These are phyloP conservation scores for Lecanoromycetidae sp. DNA, from an alignment of 2,329 filamentous ascomycete species.

Conservation along the genomic window DNA sequence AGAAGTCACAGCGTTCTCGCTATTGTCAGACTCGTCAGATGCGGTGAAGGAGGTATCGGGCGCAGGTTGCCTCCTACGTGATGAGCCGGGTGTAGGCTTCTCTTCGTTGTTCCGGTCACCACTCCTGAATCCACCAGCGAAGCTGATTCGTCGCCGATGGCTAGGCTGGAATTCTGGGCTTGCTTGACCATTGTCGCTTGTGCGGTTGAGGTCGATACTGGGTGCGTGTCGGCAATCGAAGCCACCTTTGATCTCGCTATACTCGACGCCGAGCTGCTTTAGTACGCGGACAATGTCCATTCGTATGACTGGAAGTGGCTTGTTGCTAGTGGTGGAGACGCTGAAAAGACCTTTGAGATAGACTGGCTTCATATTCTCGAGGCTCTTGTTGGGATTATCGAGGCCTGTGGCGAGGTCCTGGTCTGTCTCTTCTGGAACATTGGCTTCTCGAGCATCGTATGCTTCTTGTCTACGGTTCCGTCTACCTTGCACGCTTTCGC, in stretches of 20 bases:
- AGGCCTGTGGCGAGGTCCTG: conserved; percentile 54
- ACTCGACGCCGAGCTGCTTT: conserved; percentile 78
- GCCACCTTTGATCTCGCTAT: conserved; percentile 80
- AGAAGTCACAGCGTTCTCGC: conserved; percentile 37
- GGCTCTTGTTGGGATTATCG: conserved; percentile 40
- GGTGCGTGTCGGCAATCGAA: conserved; percentile 82
- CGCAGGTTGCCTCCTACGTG: conserved; percentile 35
- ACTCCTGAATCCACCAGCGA: conserved; percentile 53
- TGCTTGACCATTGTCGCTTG: conserved; percentile 47
- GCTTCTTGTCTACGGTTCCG: conserved; percentile 61
- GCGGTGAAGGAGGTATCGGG: conserved; percentile 67
- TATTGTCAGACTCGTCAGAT: conserved; percentile 76
- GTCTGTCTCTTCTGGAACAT: conserved; percentile 85
- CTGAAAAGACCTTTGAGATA: conserved; percentile 95
- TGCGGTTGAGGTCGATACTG: conserved; percentile 74
- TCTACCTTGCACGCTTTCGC: conserved; percentile 84
- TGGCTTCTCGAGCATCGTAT: conserved; percentile 56
- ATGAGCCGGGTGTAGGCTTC: conserved; percentile 34
- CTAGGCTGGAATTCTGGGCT: conserved; percentile 42
- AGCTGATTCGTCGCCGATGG: conserved; percentile 71
- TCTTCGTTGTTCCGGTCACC: conserved; percentile 54
- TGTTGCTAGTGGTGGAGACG: conserved; percentile 89
- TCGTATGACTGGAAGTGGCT: conserved; percentile 74
- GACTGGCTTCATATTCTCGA: conserved; percentile 81
- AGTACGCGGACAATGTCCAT: conserved; percentile 83